Evolutionary conservation across 2,329 filamentous ascomycete genomes (phyloP).

Genomic region (Metarhizium guizhouense): DNA sequence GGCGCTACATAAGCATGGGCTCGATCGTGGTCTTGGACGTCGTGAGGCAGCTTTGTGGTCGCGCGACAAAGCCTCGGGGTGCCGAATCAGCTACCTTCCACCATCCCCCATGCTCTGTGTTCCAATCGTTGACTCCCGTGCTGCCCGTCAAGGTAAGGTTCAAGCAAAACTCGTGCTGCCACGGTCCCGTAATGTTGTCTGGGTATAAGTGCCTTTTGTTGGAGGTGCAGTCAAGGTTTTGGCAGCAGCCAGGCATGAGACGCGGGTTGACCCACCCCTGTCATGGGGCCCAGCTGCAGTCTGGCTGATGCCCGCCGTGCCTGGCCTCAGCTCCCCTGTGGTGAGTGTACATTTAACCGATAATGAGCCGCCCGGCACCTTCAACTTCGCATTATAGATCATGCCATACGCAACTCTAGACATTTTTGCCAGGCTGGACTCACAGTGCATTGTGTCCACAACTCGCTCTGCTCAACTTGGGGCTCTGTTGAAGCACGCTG

Average conservation of each 20-base stretch:
- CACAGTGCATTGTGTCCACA: not conserved
- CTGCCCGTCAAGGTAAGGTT: not conserved
- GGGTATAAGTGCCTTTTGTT: not conserved
- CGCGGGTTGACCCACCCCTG: conserved; percentile 5
- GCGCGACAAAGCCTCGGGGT: conserved; percentile 1
- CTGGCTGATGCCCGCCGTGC: not conserved
- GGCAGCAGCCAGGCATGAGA: conserved; percentile 1
- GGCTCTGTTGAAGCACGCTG: conserved; percentile 1
- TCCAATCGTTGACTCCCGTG: not conserved
- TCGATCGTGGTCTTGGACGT: not conserved
- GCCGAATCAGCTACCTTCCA: conserved; percentile 2
- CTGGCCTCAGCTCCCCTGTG: not conserved
- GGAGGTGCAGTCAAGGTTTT: conserved; percentile 4
- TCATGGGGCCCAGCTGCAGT: not conserved
- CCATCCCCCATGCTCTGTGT: conserved; percentile 1
- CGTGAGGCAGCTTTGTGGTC: not conserved
- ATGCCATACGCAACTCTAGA: not conserved
- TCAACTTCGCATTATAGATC: not conserved
- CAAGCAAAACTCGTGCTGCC: not conserved
- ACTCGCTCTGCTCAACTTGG: not conserved
- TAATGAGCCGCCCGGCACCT: conserved; percentile 1
- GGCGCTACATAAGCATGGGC: conserved; percentile 1
- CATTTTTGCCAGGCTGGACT: too few relatives aligned
- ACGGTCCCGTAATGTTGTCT: not conserved
- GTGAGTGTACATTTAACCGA: conserved; percentile 4